Evolutionary conservation across 2,329 filamentous ascomycete species (phyloP), one percentile per base, ranked within the genome.

Genomic region (Cercospora citrullina): DNA sequence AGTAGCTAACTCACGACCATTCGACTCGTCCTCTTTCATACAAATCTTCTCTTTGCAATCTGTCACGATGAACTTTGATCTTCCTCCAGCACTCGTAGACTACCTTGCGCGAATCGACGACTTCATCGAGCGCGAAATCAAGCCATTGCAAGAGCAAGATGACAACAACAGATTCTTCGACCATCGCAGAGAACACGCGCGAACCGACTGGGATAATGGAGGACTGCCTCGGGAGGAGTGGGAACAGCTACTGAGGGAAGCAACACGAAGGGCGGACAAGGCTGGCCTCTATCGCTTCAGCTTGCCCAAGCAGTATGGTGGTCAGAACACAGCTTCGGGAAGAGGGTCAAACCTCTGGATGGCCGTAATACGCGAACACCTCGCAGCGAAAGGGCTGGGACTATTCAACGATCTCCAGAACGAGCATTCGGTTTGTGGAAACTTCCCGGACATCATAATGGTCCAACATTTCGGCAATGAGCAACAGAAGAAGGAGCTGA

Each of bases 131-230:
- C 74, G 76, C 14, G 81, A 83, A 60, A 89, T 88, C 71, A 77
- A 79, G 0, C 86, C 86, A 1, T 79, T 88, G 1, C 86, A 89
- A 75, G 77, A 84, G 69, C 77, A 79, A 26, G 77, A 86, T 73
- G 86, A 89, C 75, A 89, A 89, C 74, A 81, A 87, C 64, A 84
- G 87, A 67, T 90, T 90, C 83, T 89, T 90, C 78, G 87, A 89
- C 76, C 85, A 90, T 76, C 84, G 87, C 18, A 85, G 87, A 70
- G 87, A 90, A 72, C 83, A 88, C 73, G 80, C 86, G 6, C 85
- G 87, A 36, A 90, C 87, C 1, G 83, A 89, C 73, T 89, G 87
- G 86, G 83, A 85, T 64, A 83, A 84, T 48, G 79, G 81, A 66
- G 87, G 87, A 2, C 80, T 89, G 2, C 87, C 87, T 0, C 82